Percentiles rank a stretch among this genome's conserved stretches.
phyloP scores from a whole-genome alignment of 2,329 filamentous ascomycete genomes.

The Colletotrichum sp. region DNA sequence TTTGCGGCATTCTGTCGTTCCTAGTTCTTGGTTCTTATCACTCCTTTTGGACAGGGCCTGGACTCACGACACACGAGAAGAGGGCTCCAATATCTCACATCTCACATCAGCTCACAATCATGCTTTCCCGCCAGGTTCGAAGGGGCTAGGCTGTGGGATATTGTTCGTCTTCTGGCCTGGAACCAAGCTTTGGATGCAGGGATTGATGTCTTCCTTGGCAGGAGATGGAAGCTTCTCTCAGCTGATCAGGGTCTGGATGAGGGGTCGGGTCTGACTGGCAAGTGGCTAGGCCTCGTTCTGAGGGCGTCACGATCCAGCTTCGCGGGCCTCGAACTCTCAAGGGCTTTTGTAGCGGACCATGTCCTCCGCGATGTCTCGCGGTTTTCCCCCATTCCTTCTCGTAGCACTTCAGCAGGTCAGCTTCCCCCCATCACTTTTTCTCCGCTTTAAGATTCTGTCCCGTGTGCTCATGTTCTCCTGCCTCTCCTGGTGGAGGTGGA shows the following conservation, averaged over 20 bases:
- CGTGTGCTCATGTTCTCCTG: not conserved
- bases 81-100: not conserved
- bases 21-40: not conserved
- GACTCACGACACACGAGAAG: not conserved
- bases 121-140: not conserved
- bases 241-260: not conserved
- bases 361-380: not conserved
- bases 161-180: not conserved
- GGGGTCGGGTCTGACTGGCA: not conserved
- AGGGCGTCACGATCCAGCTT: not conserved
- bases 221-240: not conserved
- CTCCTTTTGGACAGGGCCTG: not conserved
- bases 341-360: not conserved
- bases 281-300: not conserved
- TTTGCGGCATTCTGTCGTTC: not conserved
- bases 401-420: not conserved
- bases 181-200: not conserved
- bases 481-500: not conserved
- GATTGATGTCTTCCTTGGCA: not conserved
- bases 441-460: not conserved
- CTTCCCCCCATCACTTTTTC: rapidly evolving
- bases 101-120: not conserved
- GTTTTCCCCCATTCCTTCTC: not conserved
- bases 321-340: not conserved
- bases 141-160: not conserved